Evolutionary conservation across 176 grass and related monocot genomes (phyloP).

Genomic region (Hsuehochloa calcarea): DNA sequence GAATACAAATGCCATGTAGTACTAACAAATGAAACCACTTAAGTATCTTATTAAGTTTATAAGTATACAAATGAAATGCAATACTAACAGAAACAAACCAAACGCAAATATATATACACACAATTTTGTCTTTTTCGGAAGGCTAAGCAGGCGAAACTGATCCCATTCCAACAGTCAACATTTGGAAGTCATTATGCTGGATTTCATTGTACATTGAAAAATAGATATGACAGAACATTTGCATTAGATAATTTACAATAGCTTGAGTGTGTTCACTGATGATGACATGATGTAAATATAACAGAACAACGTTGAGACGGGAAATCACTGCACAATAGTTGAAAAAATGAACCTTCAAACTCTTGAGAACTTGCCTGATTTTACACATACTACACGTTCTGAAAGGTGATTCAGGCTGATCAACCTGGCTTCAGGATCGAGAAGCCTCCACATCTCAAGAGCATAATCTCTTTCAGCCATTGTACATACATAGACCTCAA

Average conservation of each 20-base stretch:
- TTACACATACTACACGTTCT: constrained; percentile 81
- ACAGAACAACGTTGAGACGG: background rate
- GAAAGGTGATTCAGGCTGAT: constrained; percentile 67
- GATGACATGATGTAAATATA: background rate
- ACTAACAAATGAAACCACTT: background rate
- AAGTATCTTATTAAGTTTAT: background rate
- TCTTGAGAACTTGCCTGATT: constrained; percentile 64
- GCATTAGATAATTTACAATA: background rate
- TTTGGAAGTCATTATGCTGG: constrained; percentile 3
- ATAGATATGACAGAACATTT: background rate
- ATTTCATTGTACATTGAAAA: background rate
- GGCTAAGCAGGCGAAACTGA: background rate
- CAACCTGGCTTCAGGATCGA: constrained; percentile 82
- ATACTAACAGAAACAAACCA: background rate
- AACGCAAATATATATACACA: background rate
- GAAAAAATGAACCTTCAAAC: background rate
- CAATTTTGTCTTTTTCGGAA: background rate
- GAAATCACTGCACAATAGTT: constrained; percentile 21
- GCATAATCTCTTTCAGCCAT: constrained; percentile 99
- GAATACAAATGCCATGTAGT: background rate
- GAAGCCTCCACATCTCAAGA: constrained; percentile 98
- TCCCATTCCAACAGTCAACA: background rate
- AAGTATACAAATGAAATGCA: constrained; percentile 3
- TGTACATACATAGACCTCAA: constrained; percentile 97
- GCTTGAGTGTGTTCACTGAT: background rate